A percentile compares a stretch with the other conserved stretches of the same genome.
These are phyloP conservation scores for Backusella liffmaniae DNA, from an alignment of 192 early-diverging fungal species.

Conservation along the genomic window DNA sequence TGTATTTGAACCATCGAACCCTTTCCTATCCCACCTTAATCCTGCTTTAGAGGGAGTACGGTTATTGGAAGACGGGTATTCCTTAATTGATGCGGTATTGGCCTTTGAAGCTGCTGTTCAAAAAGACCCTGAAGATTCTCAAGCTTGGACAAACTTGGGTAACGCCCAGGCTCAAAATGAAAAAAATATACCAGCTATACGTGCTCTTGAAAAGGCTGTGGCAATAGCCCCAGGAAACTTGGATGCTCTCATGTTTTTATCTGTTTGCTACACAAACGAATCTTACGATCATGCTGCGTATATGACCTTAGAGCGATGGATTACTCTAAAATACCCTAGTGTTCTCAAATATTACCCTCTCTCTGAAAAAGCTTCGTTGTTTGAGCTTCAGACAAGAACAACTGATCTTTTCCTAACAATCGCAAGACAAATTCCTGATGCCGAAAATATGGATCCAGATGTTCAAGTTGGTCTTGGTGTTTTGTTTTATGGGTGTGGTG, in stretches of 20 bases:
- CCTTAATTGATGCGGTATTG: slow-evolving; percentile 81
- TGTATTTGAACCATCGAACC: slow-evolving; percentile 79
- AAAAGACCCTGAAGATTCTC: slow-evolving; percentile 70
- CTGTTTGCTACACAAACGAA: slow-evolving; percentile 98
- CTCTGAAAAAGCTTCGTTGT: slow-evolving; percentile 35
- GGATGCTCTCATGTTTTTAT: slow-evolving; percentile 66
- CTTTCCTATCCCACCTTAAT: slow-evolving; percentile 55
- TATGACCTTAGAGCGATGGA: slow-evolving; percentile 86
- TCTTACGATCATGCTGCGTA: slow-evolving; percentile 84
- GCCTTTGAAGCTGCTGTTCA: slow-evolving; percentile 90
- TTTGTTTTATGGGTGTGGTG: slow-evolving; percentile 90
- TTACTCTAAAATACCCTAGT: slow-evolving; percentile 69
- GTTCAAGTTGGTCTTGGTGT: slow-evolving; percentile 96
- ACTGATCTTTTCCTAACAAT: slow-evolving; percentile 79
- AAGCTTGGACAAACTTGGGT: slow-evolving; percentile 88
- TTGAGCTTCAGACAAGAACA: slow-evolving; percentile 58
- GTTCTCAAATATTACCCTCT: slow-evolving; percentile 36
- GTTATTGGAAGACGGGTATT: slow-evolving; percentile 49
- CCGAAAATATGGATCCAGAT: slow-evolving; percentile 71
- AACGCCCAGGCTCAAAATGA: slow-evolving; percentile 96
- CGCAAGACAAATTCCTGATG: slow-evolving; percentile 57
- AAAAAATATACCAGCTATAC: slow-evolving; percentile 91
- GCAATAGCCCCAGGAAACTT: slow-evolving; percentile 66
- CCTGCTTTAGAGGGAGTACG: slow-evolving; percentile 60
- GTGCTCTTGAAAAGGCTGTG: slow-evolving; percentile 82